These are phyloP conservation scores for Pythium pectinolyticum DNA, from an alignment of 352 stramenopile species.

Conservation along the genomic window DNA sequence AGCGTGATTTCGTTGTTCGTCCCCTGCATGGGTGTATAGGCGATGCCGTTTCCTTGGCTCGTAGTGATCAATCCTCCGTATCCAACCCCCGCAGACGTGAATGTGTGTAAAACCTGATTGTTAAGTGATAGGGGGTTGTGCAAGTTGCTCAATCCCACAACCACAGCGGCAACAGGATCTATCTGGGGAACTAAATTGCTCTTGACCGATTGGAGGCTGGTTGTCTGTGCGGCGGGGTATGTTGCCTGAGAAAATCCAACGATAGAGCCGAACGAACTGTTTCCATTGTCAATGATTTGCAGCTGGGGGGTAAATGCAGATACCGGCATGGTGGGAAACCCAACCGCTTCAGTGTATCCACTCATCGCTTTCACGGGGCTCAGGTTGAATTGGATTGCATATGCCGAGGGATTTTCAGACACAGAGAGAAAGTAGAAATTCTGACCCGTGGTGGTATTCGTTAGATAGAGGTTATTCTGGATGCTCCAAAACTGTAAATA, in stretches of 20 bases:
- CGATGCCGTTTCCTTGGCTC: slow-evolving; percentile 14
- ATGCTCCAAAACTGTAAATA: slow-evolving; percentile 32
- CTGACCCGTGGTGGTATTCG: slow-evolving; percentile 25
- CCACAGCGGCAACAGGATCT: slow-evolving; percentile 12
- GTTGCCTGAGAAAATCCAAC: slow-evolving; percentile 11
- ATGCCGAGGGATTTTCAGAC: slow-evolving; percentile 21
- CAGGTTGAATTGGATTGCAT: slow-evolving; percentile 25
- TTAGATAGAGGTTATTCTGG: slow-evolving; percentile 31
- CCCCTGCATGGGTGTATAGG: slow-evolving; percentile 19
- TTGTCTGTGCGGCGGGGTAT: slow-evolving; percentile 12
- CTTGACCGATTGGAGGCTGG: slow-evolving; percentile 8
- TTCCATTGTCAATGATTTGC: slow-evolving; percentile 10
- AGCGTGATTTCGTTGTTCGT: slow-evolving; percentile 15
- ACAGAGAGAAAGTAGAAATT: slow-evolving; percentile 29
- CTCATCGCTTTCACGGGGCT: slow-evolving; percentile 9
- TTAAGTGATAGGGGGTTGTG: slow-evolving; percentile 11
- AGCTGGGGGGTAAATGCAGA: slow-evolving; percentile 20
- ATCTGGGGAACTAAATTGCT: slow-evolving; percentile 17
- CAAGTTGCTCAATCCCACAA: slow-evolving; percentile 10
- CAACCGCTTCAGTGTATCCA: slow-evolving; percentile 16
- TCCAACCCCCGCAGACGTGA: slow-evolving; percentile 10
- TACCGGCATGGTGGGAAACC: slow-evolving; percentile 19
- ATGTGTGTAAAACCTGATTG: slow-evolving; percentile 19
- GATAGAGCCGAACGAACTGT: slow-evolving; percentile 10
- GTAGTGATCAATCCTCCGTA: slow-evolving; percentile 19